A percentile compares a stretch with the other conserved stretches of the same genome.
Evolutionary conservation across 2,329 filamentous ascomycete genomes (phyloP).

Genomic region (Thermoascus crustaceus): DNA sequence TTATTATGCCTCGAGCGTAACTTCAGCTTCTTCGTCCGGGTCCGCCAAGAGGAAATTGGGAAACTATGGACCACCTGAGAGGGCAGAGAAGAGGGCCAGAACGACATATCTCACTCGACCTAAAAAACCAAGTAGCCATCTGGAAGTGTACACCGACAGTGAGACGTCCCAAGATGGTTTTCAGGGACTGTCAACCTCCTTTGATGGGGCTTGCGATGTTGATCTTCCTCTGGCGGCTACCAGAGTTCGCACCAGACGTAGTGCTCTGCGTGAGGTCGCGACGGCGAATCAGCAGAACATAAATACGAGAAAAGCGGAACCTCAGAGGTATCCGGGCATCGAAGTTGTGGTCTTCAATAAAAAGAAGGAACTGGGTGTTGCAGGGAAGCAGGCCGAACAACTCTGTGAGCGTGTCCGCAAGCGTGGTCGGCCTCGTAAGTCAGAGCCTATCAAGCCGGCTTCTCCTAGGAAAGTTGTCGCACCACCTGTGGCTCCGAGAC

Average conservation of each 20-base stretch:
- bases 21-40: conserved; percentile 22
- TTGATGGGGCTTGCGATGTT: no score
- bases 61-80: not conserved
- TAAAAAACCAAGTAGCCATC: not conserved
- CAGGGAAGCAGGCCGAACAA: not conserved
- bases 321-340: not conserved
- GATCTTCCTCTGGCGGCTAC: no score
- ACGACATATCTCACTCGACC: not conserved
- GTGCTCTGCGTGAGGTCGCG: not conserved
- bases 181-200: no score
- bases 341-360: not conserved
- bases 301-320: not conserved
- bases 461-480: not conserved
- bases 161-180: no score
- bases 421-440: not conserved
- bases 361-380: not conserved
- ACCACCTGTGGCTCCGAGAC: conserved; percentile 5
- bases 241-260: not conserved
- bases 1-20: conserved; percentile 18
- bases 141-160: no score
- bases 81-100: conserved; percentile 3
- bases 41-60: conserved; percentile 14
- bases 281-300: not conserved
- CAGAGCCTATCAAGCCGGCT: not conserved
- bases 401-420: no score